These are phyloP conservation scores for Krasilnikovozyma curviuscula DNA, from an alignment of 768 basidiomycete genomes.

Conservation along the genomic window DNA sequence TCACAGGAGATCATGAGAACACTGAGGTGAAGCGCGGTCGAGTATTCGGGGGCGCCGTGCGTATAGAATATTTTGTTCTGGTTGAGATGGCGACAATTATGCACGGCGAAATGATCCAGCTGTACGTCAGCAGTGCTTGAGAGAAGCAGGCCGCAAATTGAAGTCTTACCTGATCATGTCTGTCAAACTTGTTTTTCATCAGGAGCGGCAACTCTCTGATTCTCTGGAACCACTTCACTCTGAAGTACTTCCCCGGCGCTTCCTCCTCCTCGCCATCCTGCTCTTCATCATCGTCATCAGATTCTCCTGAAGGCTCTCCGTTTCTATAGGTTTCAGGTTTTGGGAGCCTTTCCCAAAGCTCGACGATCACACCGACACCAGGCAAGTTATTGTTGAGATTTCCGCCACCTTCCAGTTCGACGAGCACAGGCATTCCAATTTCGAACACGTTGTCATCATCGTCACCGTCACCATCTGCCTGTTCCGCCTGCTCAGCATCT, in stretches of 20 bases:
- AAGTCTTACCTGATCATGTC: too few species aligned
- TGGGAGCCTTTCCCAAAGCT: conserved; percentile 5
- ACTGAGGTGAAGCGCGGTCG: too few species aligned
- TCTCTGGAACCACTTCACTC: conserved; percentile 13
- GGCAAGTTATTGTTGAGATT: background rate
- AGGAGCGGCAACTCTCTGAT: conserved; percentile 6
- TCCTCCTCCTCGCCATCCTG: conserved; percentile 16
- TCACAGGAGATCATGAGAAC: too few species aligned
- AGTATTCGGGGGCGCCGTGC: too few species aligned
- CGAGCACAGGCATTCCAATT: conserved; percentile 4
- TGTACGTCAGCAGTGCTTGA: too few species aligned
- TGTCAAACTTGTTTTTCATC: conserved; percentile 1
- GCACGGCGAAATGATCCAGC: too few species aligned
- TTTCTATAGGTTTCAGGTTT: background rate
- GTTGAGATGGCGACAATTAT: too few species aligned
- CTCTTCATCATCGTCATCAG: conserved; percentile 10
- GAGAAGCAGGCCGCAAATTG: too few species aligned
- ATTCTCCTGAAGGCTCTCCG: conserved; percentile 13
- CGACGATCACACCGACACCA: conserved; percentile 8
- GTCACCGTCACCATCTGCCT: too few species aligned
- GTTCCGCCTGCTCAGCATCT: too few species aligned
- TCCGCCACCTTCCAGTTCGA: background rate
- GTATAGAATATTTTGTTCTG: too few species aligned
- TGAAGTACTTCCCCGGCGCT: conserved; percentile 15
- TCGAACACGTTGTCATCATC: background rate